A percentile compares a stretch with the other conserved stretches of the same genome.
Evolutionary conservation across 257 asterid species (phyloP).

Genomic region (Lithospermum erythrorhizon): DNA sequence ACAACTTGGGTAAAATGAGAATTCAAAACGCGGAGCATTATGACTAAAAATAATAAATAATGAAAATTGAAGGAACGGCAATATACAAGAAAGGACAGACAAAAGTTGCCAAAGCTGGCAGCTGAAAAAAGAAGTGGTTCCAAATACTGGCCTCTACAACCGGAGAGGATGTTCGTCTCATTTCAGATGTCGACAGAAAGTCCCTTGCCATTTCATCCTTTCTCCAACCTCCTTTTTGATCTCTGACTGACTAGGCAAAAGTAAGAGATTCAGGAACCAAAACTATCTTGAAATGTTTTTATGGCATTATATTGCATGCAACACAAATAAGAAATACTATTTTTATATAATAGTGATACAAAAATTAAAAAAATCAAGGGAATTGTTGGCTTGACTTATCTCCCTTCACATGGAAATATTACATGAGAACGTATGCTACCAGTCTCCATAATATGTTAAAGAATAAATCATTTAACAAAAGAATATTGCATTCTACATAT

Average conservation of each 20-base stretch:
- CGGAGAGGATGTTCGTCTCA: constrained; percentile 83
- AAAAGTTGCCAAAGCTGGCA: constrained; percentile 19
- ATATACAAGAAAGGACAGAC: constrained; percentile 1
- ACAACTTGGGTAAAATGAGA: too few species aligned
- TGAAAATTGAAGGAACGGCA: not conserved
- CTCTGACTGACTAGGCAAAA: constrained; percentile 94
- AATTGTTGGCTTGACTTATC: not conserved
- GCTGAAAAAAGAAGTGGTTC: constrained; percentile 96
- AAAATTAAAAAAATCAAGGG: not conserved
- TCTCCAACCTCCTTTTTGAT: constrained; percentile 82
- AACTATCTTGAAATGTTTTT: constrained; percentile 22
- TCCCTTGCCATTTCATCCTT: constrained; percentile 46
- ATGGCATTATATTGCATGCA: constrained; percentile 14
- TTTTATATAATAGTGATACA: not conserved
- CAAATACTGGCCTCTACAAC: constrained; percentile 91
- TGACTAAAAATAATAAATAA: not conserved
- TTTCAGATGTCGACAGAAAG: constrained; percentile 78
- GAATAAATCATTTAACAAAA: not conserved
- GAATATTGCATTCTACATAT: not conserved
- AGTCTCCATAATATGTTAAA: not conserved
- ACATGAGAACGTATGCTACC: too few species aligned
- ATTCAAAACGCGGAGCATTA: not conserved
- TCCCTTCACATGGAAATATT: not conserved
- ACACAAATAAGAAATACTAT: not conserved
- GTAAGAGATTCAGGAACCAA: constrained; percentile 60